phyloP scores from a whole-genome alignment of 495 filamentous ascomycete genomes.

The Tirmania nivea region DNA sequence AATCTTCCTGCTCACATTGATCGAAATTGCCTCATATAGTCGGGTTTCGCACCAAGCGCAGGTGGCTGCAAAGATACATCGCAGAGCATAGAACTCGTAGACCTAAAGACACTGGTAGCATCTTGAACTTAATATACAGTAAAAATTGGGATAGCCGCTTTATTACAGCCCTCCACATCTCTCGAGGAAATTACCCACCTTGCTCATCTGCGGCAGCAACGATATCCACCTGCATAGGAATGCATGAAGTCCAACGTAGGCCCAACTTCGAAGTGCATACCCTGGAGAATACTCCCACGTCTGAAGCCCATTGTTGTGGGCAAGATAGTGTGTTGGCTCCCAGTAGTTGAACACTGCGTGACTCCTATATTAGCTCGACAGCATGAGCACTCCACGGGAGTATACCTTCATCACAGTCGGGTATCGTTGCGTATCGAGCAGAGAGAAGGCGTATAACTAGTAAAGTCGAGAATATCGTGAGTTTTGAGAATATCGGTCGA shows the following conservation, averaged over 20 bases:
- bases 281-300: constrained; percentile 98
- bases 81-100: constrained; percentile 70
- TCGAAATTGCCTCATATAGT: constrained; percentile 53
- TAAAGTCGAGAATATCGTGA: constrained; percentile 42
- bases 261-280: constrained; percentile 89
- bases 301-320: constrained; percentile 79
- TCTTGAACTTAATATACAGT: not conserved
- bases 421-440: constrained; percentile 73
- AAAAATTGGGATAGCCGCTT: not conserved
- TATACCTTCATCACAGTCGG: constrained; percentile 73
- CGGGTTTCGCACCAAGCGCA: constrained; percentile 66
- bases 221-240: constrained; percentile 41
- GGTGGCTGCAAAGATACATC: constrained; percentile 44
- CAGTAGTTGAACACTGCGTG: constrained; percentile 92
- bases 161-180: not conserved
- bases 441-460: constrained; percentile 49
- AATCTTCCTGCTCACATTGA: constrained; percentile 52
- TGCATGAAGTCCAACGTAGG: constrained; percentile 74
- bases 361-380: not conserved
- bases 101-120: constrained; percentile 24
- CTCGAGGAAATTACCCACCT: constrained; percentile 16
- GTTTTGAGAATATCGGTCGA: not conserved
- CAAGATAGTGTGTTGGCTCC: constrained; percentile 91
- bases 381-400: not conserved
- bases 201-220: constrained; percentile 35